Percentiles rank a stretch among this genome's conserved stretches.
Conservation (phyloP, 257 asterid genomes). For the Solanum sejunctum region DNA sequence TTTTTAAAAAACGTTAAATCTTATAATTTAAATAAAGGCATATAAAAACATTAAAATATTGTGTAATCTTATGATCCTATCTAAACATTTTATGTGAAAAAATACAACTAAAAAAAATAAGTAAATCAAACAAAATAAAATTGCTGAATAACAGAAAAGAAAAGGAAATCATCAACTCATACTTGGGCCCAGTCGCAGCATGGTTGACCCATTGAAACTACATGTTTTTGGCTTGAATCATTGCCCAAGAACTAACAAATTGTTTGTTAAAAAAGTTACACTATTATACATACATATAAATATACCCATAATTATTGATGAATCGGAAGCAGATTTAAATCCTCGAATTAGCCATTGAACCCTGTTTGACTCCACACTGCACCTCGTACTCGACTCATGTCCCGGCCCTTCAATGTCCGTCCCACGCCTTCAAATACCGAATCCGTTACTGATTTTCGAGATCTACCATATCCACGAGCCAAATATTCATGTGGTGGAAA, state of each 20-base stretch:
- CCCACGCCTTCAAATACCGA: conserved; percentile 80
- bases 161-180: background rate
- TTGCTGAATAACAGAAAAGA: background rate
- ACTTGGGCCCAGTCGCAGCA: background rate
- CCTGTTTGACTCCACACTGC: conserved; percentile 96
- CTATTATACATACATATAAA: background rate
- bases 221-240: background rate
- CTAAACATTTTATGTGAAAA: background rate
- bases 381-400: conserved; percentile 77
- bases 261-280: background rate
- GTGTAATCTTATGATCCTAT: background rate
- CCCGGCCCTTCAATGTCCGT: conserved; percentile 77
- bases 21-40: background rate
- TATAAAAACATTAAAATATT: background rate
- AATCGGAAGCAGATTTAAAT: background rate
- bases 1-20: no score
- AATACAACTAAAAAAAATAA: background rate
- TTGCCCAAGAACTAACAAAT: background rate
- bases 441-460: background rate
- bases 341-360: conserved; percentile 43
- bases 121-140: background rate
- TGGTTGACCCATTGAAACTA: background rate
- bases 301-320: background rate
- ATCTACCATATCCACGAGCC: conserved; percentile 10
- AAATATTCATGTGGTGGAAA: conserved; percentile 83